Evolutionary conservation across 2,329 filamentous ascomycete species (phyloP).

Genomic region (Ascochyta lentis): DNA sequence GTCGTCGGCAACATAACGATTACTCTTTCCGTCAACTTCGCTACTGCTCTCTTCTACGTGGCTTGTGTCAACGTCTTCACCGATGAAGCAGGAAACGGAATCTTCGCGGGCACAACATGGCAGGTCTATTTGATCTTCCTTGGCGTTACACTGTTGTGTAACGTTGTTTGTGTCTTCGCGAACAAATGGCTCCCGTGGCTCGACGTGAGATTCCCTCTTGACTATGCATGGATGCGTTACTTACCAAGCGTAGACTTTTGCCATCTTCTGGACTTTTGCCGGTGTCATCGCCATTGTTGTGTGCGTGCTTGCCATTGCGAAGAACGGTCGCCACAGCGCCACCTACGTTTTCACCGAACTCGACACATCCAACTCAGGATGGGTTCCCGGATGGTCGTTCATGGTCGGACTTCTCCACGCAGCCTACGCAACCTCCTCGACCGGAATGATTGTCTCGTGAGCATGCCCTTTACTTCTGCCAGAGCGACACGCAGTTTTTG

Average conservation of each 20-base stretch:
- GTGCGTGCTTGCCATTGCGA: conserved; percentile 69
- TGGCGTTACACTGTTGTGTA: conserved; percentile 58
- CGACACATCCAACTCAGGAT: conserved; percentile 69
- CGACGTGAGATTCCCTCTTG: conserved; percentile 64
- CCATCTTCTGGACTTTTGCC: conserved; percentile 77
- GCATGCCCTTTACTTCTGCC: conserved; percentile 47
- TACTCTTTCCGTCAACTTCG: conserved; percentile 82
- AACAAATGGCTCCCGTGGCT: conserved; percentile 64
- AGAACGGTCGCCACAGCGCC: conserved; percentile 69
- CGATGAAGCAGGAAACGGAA: conserved; percentile 53
- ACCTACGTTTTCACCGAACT: conserved; percentile 72
- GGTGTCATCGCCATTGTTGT: conserved; percentile 71
- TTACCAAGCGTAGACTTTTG: conserved; percentile 63
- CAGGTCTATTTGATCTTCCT: conserved; percentile 59
- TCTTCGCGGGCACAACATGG: conserved; percentile 53
- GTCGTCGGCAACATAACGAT: conserved; percentile 83
- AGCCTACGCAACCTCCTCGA: conserved; percentile 76
- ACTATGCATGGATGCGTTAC: conserved; percentile 20
- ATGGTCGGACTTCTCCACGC: conserved; percentile 75
- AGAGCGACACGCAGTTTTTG: conserved; percentile 34
- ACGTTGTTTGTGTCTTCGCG: conserved; percentile 58
- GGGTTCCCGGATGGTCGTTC: conserved; percentile 75
- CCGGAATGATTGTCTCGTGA: conserved; percentile 80
- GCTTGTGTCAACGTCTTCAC: conserved; percentile 64
- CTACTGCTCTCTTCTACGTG: conserved; percentile 63